Evolutionary conservation across 129 eudicot genomes (phyloP), one percentile per base, ranked within the genome.

Genomic region (Kitagawia praeruptora): DNA sequence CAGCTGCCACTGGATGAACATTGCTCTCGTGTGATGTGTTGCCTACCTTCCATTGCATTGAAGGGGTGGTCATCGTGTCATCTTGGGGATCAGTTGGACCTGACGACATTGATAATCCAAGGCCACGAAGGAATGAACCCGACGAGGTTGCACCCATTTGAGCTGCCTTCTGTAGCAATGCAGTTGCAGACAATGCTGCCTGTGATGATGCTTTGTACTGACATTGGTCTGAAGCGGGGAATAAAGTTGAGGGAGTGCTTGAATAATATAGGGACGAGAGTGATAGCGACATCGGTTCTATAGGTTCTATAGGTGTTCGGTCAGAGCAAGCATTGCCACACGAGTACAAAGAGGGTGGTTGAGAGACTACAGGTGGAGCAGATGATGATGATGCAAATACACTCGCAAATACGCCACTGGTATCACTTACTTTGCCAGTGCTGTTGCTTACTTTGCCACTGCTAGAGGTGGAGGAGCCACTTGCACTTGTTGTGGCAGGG

Each of bases 111-210:
- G 88, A 79, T 80, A 87, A 71, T 2, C 93, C 93, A 12, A 93
- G 86, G 53, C 93, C 96, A 13, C 87, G 90, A 46, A 93, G 90
- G 78, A 90, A 87, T 3, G 93, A 86, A 75, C 84, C 85, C 0
- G 96, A 88, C 0, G 92, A 80, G 1, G 90, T 85, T 38, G 98
- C 84, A 63, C 98, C 96, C 90, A 90, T 88, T 79, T 93, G 96
- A 53, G 98, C 93, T 7, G 98, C 98, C 79, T 90, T 93, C 18
- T 93, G 98, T 18, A 93, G 91, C 78, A 93, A 82, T 3, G 93
- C 98, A 3, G 98, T 93, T 48, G 98, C 98, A 18, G 98, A 90
- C 14, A 93, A 81, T 23, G 93, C 96, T 4, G 93, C 91, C 67
- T 84, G 89, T 1, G 79, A 86, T 27, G 81, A 10, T 0, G 87